Evolutionary conservation across 139 green algal species (phyloP).

Genomic region (Chlorella sp.): DNA sequence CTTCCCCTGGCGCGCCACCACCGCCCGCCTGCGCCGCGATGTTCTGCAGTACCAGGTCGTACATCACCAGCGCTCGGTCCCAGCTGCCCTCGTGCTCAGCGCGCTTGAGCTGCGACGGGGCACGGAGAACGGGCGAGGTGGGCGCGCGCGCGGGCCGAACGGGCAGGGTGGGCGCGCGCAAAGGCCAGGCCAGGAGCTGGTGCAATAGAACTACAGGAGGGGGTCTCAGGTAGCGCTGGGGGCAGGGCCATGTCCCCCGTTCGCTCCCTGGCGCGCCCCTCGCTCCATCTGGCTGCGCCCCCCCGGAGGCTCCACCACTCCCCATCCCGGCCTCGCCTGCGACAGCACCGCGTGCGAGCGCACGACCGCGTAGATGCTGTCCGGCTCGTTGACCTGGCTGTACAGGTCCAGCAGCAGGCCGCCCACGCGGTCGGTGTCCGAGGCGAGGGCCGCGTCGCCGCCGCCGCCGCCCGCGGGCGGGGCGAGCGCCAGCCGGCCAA

Average conservation of each 20-base stretch:
- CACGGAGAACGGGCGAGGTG: not conserved
- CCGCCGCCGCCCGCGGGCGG: not conserved
- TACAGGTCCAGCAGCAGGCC: slow-evolving; percentile 77
- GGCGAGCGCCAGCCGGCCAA: slow-evolving; percentile 40
- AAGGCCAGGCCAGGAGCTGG: too few species aligned
- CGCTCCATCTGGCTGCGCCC: not conserved
- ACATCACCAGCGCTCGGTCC: slow-evolving; percentile 50
- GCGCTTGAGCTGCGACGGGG: slow-evolving; percentile 48
- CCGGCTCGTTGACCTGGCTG: slow-evolving; percentile 70
- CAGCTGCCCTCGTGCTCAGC: slow-evolving; percentile 69
- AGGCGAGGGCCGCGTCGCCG: not conserved
- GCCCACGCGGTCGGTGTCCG: not conserved
- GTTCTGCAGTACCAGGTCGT: slow-evolving; percentile 52
- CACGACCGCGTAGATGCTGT: slow-evolving; percentile 80
- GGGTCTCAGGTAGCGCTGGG: too few species aligned
- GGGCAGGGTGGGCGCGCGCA: too few species aligned
- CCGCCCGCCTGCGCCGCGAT: not conserved
- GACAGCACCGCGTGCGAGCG: slow-evolving; percentile 39
- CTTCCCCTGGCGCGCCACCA: not conserved
- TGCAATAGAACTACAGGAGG: too few species aligned
- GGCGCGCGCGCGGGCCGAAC: too few species aligned
- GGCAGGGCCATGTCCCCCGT: too few species aligned
- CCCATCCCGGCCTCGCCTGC: slow-evolving; percentile 37
- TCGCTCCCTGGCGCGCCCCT: too few species aligned
- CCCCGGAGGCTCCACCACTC: not conserved